These are phyloP conservation scores for Scheffersomyces amazonensis DNA, from an alignment of 805 yeast species.

Conservation along the genomic window DNA sequence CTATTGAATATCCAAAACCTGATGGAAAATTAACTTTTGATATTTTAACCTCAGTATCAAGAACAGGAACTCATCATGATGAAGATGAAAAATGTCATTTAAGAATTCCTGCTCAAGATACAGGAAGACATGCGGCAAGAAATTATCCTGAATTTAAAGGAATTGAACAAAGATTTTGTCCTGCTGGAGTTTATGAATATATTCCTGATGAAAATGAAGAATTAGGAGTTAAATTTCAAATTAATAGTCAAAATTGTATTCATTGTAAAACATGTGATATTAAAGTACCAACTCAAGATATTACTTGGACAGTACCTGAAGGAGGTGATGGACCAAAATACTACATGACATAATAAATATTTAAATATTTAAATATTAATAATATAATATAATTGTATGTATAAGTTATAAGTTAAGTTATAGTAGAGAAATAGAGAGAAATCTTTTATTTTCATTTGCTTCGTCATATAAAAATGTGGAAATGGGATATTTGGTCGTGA, in stretches of 20 bases:
- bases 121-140: slow-evolving; percentile 60
- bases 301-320: slow-evolving; percentile 96
- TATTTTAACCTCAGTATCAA: slow-evolving; percentile 86
- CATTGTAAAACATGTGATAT: slow-evolving; percentile 99
- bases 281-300: slow-evolving; percentile 92
- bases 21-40: slow-evolving; percentile 93
- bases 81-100: slow-evolving; percentile 93
- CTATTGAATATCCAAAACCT: slow-evolving; percentile 91
- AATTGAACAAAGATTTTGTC: slow-evolving; percentile 89
- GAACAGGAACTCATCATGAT: slow-evolving; percentile 95
- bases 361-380: background rate
- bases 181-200: slow-evolving; percentile 98
- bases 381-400: background rate
- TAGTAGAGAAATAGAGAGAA: background rate
- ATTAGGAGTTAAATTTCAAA: slow-evolving; percentile 79
- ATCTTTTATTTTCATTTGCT: background rate
- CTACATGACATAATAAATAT: slow-evolving; percentile 52
- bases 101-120: slow-evolving; percentile 58
- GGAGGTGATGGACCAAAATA: slow-evolving; percentile 99
- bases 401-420: background rate
- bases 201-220: slow-evolving; percentile 58
- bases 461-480: background rate
- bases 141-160: slow-evolving; percentile 81
- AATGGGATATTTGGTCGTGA: too few relatives aligned
- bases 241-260: slow-evolving; percentile 95